A percentile compares a stretch with the other conserved stretches of the same genome.
Evolutionary conservation across 2,329 filamentous ascomycete genomes (phyloP).

Genomic region (Fusarium anthophilum): DNA sequence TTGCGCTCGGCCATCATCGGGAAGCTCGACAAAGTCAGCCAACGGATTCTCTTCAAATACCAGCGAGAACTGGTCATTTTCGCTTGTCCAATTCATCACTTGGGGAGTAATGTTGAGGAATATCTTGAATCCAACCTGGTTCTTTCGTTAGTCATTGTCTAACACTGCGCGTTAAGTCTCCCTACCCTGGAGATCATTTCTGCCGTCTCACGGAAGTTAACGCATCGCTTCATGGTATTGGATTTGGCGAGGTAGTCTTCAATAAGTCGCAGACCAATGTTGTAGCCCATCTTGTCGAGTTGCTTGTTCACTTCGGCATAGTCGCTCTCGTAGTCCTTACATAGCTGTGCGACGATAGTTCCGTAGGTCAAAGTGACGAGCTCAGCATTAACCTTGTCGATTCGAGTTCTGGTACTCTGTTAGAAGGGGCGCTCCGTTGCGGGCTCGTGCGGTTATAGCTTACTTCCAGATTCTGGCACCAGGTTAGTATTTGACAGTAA

Average conservation of each 20-base stretch:
- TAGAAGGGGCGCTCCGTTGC: constrained; percentile 4
- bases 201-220: constrained; percentile 93
- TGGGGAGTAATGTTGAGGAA: constrained; percentile 96
- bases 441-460: constrained; percentile 50
- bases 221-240: constrained; percentile 85
- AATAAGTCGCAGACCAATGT: constrained; percentile 93
- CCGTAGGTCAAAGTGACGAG: constrained; percentile 97
- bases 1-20: constrained; percentile 93
- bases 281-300: constrained; percentile 98
- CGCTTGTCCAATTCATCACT: constrained; percentile 94
- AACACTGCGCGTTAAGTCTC: no score
- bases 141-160: constrained; percentile 28
- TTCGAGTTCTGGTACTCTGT: constrained; percentile 73
- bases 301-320: constrained; percentile 97
- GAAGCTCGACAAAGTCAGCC: constrained; percentile 96
- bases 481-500: constrained; percentile 38
- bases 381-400: constrained; percentile 98
- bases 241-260: constrained; percentile 98
- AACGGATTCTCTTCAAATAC: constrained; percentile 97
- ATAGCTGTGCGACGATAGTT: constrained; percentile 95
- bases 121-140: constrained; percentile 95
- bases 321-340: constrained; percentile 94
- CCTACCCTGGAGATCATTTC: constrained; percentile 93
- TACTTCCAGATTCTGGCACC: constrained; percentile 87
- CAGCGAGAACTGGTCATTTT: constrained; percentile 95